Conservation (phyloP, 2,329 filamentous ascomycete genomes). For the Beauveria medogensis region DNA sequence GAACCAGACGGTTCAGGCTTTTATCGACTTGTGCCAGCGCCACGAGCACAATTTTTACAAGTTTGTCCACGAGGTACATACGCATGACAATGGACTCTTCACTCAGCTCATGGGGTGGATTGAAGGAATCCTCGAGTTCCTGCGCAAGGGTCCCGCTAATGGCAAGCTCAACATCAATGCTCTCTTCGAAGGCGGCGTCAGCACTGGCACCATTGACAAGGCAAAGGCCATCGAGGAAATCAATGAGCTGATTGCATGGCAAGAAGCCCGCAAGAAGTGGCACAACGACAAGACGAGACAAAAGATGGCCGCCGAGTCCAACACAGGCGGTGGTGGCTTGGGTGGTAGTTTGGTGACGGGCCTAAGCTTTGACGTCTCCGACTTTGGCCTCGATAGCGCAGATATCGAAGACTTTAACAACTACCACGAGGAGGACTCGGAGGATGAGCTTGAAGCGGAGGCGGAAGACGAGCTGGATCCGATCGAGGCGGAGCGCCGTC, state of each 20-base stretch:
- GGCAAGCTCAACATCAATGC: constrained; percentile 92
- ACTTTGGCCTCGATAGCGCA: constrained; percentile 83
- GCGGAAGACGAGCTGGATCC: constrained; percentile 76
- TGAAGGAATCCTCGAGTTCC: constrained; percentile 87
- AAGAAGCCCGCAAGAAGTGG: constrained; percentile 94
- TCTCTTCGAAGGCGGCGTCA: constrained; percentile 72
- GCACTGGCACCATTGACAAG: constrained; percentile 60
- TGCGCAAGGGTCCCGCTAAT: constrained; percentile 76
- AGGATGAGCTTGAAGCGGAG: constrained; percentile 58
- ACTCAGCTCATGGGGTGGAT: constrained; percentile 96
- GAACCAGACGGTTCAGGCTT: constrained; percentile 95
- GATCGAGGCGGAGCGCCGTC: constrained; percentile 75
- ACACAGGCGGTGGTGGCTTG: constrained; percentile 26
- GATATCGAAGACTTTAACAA: constrained; percentile 74
- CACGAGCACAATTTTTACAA: constrained; percentile 98
- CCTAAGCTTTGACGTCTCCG: constrained; percentile 62
- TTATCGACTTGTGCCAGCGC: constrained; percentile 90
- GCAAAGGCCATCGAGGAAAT: constrained; percentile 70
- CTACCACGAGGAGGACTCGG: constrained; percentile 58
- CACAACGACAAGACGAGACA: constrained; percentile 95
- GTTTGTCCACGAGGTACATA: constrained; percentile 95
- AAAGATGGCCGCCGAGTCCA: constrained; percentile 84
- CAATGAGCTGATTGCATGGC: constrained; percentile 81
- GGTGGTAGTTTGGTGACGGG: constrained; percentile 43
- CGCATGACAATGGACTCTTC: constrained; percentile 93